These are phyloP conservation scores for Trypanosoma boissoni DNA, from an alignment of 208 protist species.

Conservation along the genomic window DNA sequence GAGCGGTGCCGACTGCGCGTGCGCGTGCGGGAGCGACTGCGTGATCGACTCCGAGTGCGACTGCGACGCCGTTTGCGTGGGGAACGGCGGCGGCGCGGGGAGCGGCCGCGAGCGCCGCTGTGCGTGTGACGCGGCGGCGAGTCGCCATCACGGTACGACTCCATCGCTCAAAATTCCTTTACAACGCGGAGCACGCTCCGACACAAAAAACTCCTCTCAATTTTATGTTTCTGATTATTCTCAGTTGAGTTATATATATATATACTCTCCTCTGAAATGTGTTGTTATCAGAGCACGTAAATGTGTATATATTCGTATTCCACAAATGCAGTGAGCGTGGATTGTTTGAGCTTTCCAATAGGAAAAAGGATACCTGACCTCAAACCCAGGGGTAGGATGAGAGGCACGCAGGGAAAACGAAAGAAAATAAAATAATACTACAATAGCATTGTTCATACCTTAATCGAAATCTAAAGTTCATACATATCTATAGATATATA, in stretches of 20 bases:
- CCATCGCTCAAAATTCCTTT: no score
- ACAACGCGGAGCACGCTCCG: no score
- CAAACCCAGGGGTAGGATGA: background rate
- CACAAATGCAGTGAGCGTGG: no score
- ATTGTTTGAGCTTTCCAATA: constrained; percentile 6
- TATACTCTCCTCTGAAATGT: no score
- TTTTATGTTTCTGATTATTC: background rate
- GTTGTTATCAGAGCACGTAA: no score
- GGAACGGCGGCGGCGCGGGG: background rate
- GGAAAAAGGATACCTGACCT: constrained; percentile 10
- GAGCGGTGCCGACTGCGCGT: background rate
- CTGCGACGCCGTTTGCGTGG: constrained; percentile 14
- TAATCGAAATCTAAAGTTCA: background rate
- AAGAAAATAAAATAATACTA: constrained; percentile 3
- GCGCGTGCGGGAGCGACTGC: constrained; percentile 10
- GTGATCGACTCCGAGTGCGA: constrained; percentile 14
- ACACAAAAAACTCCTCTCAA: no score
- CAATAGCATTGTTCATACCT: constrained; percentile 3
- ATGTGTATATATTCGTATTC: no score
- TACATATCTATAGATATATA: constrained; percentile 16
- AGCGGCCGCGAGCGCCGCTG: constrained; percentile 10
- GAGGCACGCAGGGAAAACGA: background rate
- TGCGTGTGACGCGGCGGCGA: constrained; percentile 7
- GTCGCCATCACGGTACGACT: constrained; percentile 2
- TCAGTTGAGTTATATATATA: background rate